phyloP scores from a whole-genome alignment of 140 eudicot genomes.

The Ambrosia hybrid region DNA sequence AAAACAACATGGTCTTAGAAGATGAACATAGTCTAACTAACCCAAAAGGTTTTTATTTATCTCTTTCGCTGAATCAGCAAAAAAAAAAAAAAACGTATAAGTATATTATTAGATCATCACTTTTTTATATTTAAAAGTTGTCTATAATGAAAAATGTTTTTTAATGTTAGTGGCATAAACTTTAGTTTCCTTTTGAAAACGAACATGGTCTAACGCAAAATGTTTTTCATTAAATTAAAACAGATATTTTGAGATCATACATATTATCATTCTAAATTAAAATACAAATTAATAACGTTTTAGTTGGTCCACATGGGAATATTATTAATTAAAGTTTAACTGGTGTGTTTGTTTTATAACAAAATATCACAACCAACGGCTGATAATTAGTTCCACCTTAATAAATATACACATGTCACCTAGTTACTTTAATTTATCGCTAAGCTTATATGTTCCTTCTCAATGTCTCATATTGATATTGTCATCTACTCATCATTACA shows the following conservation, averaged over 20 bases:
- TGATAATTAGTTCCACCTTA: constrained; percentile 10
- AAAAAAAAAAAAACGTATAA: no score
- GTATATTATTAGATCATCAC: no score
- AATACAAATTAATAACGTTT: constrained; percentile 2
- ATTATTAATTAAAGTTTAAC: neutral
- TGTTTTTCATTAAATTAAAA: neutral
- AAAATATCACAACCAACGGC: constrained; percentile 35
- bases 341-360: neutral
- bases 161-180: neutral
- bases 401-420: constrained; percentile 18
- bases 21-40: neutral
- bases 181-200: neutral
- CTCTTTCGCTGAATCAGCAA: no score
- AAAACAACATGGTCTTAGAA: no score
- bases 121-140: no score
- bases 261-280: neutral
- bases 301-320: constrained; percentile 18
- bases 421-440: neutral
- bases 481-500: neutral
- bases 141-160: no score
- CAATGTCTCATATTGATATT: neutral
- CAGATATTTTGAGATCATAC: neutral
- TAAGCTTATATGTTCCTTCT: neutral
- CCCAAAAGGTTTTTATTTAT: neutral
- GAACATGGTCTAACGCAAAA: neutral